Evolutionary conservation across 2,329 filamentous ascomycete genomes (phyloP).

Genomic region (Trichoderma arundinaceum): DNA sequence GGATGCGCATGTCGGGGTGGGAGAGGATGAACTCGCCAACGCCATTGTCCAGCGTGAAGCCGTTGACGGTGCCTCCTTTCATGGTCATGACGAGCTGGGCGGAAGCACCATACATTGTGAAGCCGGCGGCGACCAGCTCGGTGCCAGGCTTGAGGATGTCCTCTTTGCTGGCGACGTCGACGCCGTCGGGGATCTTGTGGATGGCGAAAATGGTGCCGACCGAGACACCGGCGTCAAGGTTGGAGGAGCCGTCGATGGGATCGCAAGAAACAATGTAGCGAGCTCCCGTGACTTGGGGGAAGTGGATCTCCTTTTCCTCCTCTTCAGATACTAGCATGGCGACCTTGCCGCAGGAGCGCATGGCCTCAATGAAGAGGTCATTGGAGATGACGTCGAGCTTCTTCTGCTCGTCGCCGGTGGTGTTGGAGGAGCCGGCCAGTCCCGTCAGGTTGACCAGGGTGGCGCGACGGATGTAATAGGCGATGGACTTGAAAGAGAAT

Average conservation of each 20-base stretch:
- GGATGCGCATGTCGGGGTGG: slow-evolving; percentile 91
- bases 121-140: slow-evolving; percentile 91
- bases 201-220: slow-evolving; percentile 97
- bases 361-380: slow-evolving; percentile 94
- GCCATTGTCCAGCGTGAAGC: slow-evolving; percentile 95
- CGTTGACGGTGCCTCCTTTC: slow-evolving; percentile 89
- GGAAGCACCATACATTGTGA: slow-evolving; percentile 99
- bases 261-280: slow-evolving; percentile 97
- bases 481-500: slow-evolving; percentile 99
- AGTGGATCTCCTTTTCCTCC: slow-evolving; percentile 90
- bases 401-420: slow-evolving; percentile 97
- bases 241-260: slow-evolving; percentile 96
- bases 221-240: slow-evolving; percentile 95
- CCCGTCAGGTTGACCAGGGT: slow-evolving; percentile 95
- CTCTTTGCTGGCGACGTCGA: slow-evolving; percentile 75
- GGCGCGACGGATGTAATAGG: slow-evolving; percentile 97
- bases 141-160: slow-evolving; percentile 89
- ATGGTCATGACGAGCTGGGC: slow-evolving; percentile 97
- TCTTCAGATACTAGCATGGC: slow-evolving; percentile 96
- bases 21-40: slow-evolving; percentile 99
- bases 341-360: slow-evolving; percentile 90
- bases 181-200: slow-evolving; percentile 83
- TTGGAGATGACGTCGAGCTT: slow-evolving; percentile 99
- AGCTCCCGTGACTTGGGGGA: slow-evolving; percentile 74
- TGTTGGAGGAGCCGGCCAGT: slow-evolving; percentile 92